Evolutionary conservation across 805 yeast species (phyloP), one percentile per base, ranked within the genome.

Genomic region (Zygotorulaspora florentina): DNA sequence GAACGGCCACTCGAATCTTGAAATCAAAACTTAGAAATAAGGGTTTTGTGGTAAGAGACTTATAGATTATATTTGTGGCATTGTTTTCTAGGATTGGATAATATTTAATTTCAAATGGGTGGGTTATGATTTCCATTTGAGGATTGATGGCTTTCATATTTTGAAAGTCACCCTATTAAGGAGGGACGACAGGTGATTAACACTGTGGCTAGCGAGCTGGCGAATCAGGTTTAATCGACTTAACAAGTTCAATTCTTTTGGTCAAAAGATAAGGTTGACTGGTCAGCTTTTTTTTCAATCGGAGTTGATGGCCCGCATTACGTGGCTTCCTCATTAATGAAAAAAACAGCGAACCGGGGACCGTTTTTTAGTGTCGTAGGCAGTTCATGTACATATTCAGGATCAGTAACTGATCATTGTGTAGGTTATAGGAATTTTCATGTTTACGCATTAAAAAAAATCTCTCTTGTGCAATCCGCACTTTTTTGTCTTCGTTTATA

Each of bases 231-330:
- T 33, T 37, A 43, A 48, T 56, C 60, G 67, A 59, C 67, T 54
- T 57, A 48, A 58, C 50, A 61, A 51, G 67, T 61, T 63, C 56
- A 66, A 55, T 59, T 56, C 53, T 55, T 63, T 61, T 61, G 61
- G 64, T 51, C 36, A 33, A 8, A 20, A 20, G 16, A 33, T 33
- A 16, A 8, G n/a, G 16, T 13, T n/a, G 16, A 17, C 16, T n/a
- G 16, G 36, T 33, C 12, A 10, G n/a, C 36, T 33, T n/a, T 9
- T n/a, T 9, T 13, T 33, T n/a, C 36, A 16, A 13, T 9, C 36
- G n/a, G 36, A 16, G 36, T 33, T 8, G 36, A 20, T 20, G 25
- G 25, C 25, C 7, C 25, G 7, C 25, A 20, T 20, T 20, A n/a
- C 18, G n/a, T 29, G 16, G 16, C 20, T 18, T 33, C 36, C 36